phyloP scores from a whole-genome alignment of 2,329 filamentous ascomycete genomes.

The Chaetomium sp. region DNA sequence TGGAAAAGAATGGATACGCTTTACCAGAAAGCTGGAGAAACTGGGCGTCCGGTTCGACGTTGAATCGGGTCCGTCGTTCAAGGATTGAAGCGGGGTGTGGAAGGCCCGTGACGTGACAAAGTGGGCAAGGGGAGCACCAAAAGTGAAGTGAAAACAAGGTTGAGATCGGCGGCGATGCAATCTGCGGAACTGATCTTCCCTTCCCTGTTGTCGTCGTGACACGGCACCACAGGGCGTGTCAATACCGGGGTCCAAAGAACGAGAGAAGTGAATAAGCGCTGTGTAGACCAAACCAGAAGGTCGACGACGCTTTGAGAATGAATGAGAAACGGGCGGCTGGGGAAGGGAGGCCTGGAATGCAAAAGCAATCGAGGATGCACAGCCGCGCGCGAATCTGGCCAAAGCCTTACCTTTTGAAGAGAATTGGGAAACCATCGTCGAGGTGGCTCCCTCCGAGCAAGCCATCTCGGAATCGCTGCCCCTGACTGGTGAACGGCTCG shows the following conservation, averaged over 20 bases:
- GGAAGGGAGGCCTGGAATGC: conserved; percentile 17
- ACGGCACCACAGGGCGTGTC: conserved; percentile 11
- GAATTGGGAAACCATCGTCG: conserved; percentile 16
- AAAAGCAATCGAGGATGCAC: conserved; percentile 14
- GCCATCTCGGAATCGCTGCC: conserved; percentile 19
- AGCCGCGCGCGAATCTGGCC: conserved; percentile 4
- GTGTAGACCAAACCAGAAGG: conserved; percentile 12
- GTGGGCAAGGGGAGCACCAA: background rate
- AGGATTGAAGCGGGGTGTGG: background rate
- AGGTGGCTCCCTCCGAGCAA: conserved; percentile 22
- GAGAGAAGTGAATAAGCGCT: background rate
- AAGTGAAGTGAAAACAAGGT: conserved; percentile 2
- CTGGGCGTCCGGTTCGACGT: background rate
- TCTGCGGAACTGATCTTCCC: background rate
- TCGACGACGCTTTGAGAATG: conserved; percentile 4
- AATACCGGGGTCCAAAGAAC: conserved; percentile 1
- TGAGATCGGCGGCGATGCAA: background rate
- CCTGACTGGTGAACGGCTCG: conserved; percentile 25
- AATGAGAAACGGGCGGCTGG: background rate
- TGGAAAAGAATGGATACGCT: conserved; percentile 6
- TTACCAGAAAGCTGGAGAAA: conserved; percentile 13
- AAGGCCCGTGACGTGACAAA: background rate
- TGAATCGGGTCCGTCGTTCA: background rate
- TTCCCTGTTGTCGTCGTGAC: conserved; percentile 4
- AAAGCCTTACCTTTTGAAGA: conserved; percentile 11